These are phyloP conservation scores for Fimicolochytrium jonesii DNA, from an alignment of 192 early-diverging fungal genomes.

Conservation along the genomic window DNA sequence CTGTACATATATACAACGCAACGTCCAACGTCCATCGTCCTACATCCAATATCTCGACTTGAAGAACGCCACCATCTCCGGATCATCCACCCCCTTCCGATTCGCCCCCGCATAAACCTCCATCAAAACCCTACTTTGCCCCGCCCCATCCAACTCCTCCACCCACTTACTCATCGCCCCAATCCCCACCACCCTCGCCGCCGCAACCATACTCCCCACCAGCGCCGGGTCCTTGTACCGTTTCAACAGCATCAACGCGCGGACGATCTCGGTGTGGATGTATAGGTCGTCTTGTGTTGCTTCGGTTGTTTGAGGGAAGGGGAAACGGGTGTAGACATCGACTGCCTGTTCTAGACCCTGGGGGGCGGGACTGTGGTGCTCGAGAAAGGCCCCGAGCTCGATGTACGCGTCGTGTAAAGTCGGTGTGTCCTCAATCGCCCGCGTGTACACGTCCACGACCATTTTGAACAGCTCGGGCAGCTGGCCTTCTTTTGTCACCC, in stretches of 20 bases:
- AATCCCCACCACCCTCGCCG: conserved; percentile 38
- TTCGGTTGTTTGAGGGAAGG: no score
- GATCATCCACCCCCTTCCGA: conserved; percentile 34
- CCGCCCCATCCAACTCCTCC: conserved; percentile 40
- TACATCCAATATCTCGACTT: conserved; percentile 48
- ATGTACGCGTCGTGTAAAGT: conserved; percentile 53
- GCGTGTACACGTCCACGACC: no score
- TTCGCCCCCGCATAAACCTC: conserved; percentile 45
- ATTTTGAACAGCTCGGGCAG: no score
- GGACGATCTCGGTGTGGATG: conserved; percentile 34
- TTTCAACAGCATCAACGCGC: conserved; percentile 48
- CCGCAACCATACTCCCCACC: conserved; percentile 34
- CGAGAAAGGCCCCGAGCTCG: conserved; percentile 38
- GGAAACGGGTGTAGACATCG: conserved; percentile 33
- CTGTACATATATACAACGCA: no score
- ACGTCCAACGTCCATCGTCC: conserved; percentile 3
- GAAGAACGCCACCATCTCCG: conserved; percentile 50
- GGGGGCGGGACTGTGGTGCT: no score
- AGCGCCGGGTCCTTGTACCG: conserved; percentile 38
- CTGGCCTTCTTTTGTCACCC: no score
- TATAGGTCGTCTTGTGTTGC: conserved; percentile 44
- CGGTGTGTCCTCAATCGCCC: no score
- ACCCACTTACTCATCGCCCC: conserved; percentile 36
- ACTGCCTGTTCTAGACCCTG: conserved; percentile 17
- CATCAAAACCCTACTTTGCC: conserved; percentile 43